Evolutionary conservation across 148 eudicot species (phyloP).

Genomic region (Rheum nobile): DNA sequence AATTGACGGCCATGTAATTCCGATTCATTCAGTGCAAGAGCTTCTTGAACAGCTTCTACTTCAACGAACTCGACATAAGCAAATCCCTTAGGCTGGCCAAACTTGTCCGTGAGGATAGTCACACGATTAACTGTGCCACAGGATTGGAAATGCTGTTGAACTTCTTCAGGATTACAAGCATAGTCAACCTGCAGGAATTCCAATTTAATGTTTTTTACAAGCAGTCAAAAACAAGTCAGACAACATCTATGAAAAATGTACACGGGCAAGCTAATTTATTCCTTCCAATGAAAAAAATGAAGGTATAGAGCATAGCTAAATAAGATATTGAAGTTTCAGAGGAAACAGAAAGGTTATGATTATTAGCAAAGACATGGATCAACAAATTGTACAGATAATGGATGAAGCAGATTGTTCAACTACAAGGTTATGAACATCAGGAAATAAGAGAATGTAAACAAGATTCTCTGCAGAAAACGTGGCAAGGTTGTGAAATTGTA

Average conservation of each 20-base stretch:
- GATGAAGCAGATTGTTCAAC: neutral
- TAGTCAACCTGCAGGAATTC: constrained; percentile 71
- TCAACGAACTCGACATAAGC: constrained; percentile 96
- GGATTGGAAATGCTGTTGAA: constrained; percentile 91
- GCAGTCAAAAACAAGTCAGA: constrained; percentile 7
- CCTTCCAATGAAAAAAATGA: neutral
- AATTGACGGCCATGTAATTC: constrained; percentile 94
- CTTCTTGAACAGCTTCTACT: constrained; percentile 79
- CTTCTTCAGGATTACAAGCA: constrained; percentile 98
- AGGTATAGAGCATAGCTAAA: neutral
- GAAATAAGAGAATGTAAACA: neutral
- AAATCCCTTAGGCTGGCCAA: constrained; percentile 96
- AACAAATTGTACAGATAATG: neutral
- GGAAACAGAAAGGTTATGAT: neutral
- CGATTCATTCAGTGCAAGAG: constrained; percentile 71
- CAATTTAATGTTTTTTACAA: constrained; percentile 8
- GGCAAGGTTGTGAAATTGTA: neutral
- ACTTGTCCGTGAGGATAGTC: constrained; percentile 85
- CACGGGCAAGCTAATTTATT: neutral
- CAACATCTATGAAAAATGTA: neutral
- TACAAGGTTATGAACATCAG: neutral
- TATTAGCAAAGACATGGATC: neutral
- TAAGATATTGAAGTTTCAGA: neutral
- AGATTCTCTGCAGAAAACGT: neutral
- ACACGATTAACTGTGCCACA: constrained; percentile 90